These are phyloP conservation scores for Suillus weaverae DNA, from an alignment of 768 basidiomycete species.

Conservation along the genomic window DNA sequence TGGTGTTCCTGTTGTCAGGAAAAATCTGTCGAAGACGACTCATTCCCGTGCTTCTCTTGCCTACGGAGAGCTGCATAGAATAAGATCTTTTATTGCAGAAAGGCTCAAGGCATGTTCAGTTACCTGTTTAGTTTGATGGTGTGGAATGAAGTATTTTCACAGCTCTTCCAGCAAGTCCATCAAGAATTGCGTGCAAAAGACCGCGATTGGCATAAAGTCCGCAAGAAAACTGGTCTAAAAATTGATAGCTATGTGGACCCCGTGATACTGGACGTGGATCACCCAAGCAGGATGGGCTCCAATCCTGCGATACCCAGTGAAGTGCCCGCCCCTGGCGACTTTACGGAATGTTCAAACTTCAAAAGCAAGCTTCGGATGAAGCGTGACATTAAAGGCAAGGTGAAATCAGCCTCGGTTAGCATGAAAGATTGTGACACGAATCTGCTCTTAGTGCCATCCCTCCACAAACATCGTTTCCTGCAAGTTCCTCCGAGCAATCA, in stretches of 20 bases:
- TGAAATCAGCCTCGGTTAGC: not conserved
- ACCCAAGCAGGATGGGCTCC: not conserved
- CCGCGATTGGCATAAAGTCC: not conserved
- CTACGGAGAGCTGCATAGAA: constrained; percentile 10
- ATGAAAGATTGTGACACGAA: constrained; percentile 1
- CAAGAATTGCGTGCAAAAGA: not conserved
- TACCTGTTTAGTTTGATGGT: not conserved
- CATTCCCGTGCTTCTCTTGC: constrained; percentile 6
- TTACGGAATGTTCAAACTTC: not conserved
- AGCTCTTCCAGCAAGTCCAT: not conserved
- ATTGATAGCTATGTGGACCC: not conserved
- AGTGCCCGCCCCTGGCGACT: too few relatives aligned
- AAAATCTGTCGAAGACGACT: constrained; percentile 6
- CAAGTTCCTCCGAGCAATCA: constrained; percentile 1
- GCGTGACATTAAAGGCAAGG: not conserved
- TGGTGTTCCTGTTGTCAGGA: constrained; percentile 31
- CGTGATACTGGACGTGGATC: not conserved
- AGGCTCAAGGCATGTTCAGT: not conserved
- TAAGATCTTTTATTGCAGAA: constrained; percentile 3
- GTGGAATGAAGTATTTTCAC: not conserved
- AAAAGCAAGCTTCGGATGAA: not conserved
- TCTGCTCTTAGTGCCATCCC: not conserved
- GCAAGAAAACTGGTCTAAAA: constrained; percentile 2
- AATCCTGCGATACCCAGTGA: not conserved
- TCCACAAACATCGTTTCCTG: not conserved